Conservation (phyloP, 1,284 basidiomycete species). For the Wolfiporia cocos region DNA sequence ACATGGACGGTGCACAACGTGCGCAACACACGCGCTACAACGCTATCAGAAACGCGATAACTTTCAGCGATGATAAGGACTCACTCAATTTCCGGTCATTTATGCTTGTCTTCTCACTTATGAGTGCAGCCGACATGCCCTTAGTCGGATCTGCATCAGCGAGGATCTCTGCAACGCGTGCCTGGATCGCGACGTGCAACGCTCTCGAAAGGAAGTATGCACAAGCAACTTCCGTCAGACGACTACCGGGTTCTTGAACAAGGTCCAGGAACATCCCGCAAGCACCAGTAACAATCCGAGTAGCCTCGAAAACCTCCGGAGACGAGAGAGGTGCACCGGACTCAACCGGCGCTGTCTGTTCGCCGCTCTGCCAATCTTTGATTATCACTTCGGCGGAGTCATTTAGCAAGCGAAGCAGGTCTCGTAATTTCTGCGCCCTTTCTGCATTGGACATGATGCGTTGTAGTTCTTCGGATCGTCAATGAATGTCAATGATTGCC, state of each 20-base stretch:
- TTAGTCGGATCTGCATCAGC: slow-evolving; percentile 4
- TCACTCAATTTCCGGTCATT: slow-evolving; percentile 9
- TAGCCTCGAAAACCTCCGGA: slow-evolving; percentile 8
- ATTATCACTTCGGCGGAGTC: slow-evolving; percentile 9
- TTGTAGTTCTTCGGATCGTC: too few species aligned
- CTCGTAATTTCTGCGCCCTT: slow-evolving; percentile 5
- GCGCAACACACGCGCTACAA: slow-evolving; percentile 10
- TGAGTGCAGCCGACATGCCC: slow-evolving; percentile 6
- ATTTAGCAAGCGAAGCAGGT: slow-evolving; percentile 5
- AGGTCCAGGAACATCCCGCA: slow-evolving; percentile 9
- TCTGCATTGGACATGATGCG: slow-evolving; percentile 4
- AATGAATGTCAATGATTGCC: too few species aligned
- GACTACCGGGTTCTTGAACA: slow-evolving; percentile 10
- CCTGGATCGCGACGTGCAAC: slow-evolving; percentile 10
- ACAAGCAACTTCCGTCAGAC: slow-evolving; percentile 10
- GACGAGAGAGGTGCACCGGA: slow-evolving; percentile 4
- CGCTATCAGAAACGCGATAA: neutral
- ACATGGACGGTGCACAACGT: slow-evolving; percentile 9
- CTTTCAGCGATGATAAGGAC: neutral
- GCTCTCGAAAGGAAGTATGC: slow-evolving; percentile 10
- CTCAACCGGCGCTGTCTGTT: neutral
- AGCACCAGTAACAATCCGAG: slow-evolving; percentile 7
- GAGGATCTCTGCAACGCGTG: slow-evolving; percentile 13
- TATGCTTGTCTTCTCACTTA: slow-evolving; percentile 3
- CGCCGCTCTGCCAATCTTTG: slow-evolving; percentile 6